Evolutionary conservation across 768 basidiomycete genomes (phyloP).

Genomic region (Lentinus brumalis): DNA sequence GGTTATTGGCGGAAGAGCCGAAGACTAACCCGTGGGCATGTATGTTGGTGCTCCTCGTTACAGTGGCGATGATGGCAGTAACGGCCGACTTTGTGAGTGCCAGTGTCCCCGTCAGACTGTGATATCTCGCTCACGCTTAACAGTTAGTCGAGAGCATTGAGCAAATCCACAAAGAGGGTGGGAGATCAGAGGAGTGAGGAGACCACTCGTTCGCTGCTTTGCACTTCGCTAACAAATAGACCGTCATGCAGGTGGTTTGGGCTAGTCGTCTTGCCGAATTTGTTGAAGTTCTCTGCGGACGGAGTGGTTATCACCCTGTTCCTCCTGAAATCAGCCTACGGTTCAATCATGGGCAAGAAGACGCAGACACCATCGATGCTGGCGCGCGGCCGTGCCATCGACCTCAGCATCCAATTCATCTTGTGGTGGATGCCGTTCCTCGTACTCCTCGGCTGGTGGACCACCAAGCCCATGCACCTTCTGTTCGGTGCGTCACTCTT

Average conservation of each 20-base stretch:
- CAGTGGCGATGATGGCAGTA: constrained; percentile 61
- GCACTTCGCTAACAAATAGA: not conserved
- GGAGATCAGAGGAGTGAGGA: constrained; percentile 56
- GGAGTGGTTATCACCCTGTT: constrained; percentile 58
- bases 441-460: constrained; percentile 70
- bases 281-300: constrained; percentile 74
- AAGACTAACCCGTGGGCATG: constrained; percentile 59
- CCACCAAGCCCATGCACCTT: constrained; percentile 56
- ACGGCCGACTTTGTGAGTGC: constrained; percentile 71
- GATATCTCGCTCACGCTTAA: not conserved
- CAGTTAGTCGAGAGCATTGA: constrained; percentile 70
- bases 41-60: constrained; percentile 49
- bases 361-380: constrained; percentile 40
- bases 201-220: not conserved
- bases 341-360: constrained; percentile 20
- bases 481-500: constrained; percentile 58
- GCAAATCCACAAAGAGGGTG: constrained; percentile 42
- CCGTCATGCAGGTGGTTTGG: constrained; percentile 62
- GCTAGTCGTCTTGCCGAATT: constrained; percentile 59
- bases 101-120: not conserved
- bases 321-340: constrained; percentile 49
- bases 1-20: constrained; percentile 36
- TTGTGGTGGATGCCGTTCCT: constrained; percentile 80
- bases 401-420: constrained; percentile 75
- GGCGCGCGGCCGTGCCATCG: constrained; percentile 74